Evolutionary conservation across 768 basidiomycete species (phyloP), one percentile per base, ranked within the genome.

Genomic region (Russula sp.): DNA sequence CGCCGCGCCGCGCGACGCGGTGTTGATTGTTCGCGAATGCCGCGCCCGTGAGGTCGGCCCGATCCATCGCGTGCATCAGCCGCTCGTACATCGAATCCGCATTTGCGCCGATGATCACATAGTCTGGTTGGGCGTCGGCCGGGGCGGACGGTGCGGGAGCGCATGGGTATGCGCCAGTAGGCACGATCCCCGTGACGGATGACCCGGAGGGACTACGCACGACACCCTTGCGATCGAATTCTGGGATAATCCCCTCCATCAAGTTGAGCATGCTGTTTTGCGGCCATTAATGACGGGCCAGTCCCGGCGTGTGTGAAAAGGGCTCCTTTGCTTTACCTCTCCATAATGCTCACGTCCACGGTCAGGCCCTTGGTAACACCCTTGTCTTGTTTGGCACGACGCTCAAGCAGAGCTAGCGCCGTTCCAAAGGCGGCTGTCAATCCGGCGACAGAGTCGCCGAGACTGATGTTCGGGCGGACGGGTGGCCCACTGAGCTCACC

Each of bases 191-290:
- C 0, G 86, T 88, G 34, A 88, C 78, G 3, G 86, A 87, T 7
- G 86, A 87, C 22, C 86, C 86, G 9, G 87, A 88, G 2, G 86
- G 87, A 11, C 86, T 82, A 42, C 87, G 83, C 64, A 84, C 85
- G 73, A 84, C 85, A 59, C 81, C 81, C 70, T 85, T 87, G 56
- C 86, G 82, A 69, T 87, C 85, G 59, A 85, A 87, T 71, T 86
- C 87, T 11, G 87, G 87, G 51, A 87, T 83, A 61, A 88, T 82
- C 2, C 87, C 86, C 67, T 88, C 87, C 87, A 87, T 88, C 51
- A 87, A 72, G 67, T 87, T 88, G 5, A 88, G 72, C 86, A 88
- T 87, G 67, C 86, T 88, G 59, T 50, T 29, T 36, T 18, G n/a
- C n/a, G 1, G 22, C 34, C 22, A 11, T 60, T 7, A 47, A 32